Percentiles rank a stretch among this genome's conserved stretches.
Evolutionary conservation across 1,284 basidiomycete species (phyloP).

Genomic region (Microstroma glucosiphilum): DNA sequence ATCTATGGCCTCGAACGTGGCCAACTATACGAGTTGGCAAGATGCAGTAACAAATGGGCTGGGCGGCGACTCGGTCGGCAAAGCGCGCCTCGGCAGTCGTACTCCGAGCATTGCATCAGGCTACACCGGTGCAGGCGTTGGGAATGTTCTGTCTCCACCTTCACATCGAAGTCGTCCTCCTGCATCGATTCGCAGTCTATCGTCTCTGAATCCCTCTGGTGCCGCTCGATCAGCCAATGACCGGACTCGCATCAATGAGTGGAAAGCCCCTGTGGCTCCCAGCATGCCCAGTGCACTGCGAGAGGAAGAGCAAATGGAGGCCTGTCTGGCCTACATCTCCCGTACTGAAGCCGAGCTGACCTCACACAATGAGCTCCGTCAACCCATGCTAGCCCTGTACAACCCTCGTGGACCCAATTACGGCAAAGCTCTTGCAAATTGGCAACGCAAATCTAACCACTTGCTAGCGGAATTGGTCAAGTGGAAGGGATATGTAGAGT

Average conservation of each 20-base stretch:
- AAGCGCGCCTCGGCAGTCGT: background rate
- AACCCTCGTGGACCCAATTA: conserved; percentile 53
- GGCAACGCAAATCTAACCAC: conserved; percentile 84
- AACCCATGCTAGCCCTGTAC: conserved; percentile 75
- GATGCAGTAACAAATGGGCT: conserved; percentile 7
- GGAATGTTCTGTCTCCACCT: background rate
- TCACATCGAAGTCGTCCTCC: background rate
- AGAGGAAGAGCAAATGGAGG: conserved; percentile 68
- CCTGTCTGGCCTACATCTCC: conserved; percentile 23
- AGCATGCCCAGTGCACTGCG: conserved; percentile 75
- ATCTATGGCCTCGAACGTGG: conserved; percentile 13
- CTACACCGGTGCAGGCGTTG: background rate
- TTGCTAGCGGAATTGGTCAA: conserved; percentile 86
- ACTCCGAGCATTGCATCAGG: background rate
- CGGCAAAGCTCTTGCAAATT: conserved; percentile 75
- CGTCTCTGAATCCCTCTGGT: background rate
- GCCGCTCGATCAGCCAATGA: conserved; percentile 54
- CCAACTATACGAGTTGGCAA: conserved; percentile 13
- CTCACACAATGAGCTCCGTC: conserved; percentile 73
- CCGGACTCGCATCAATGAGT: conserved; percentile 78
- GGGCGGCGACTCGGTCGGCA: background rate
- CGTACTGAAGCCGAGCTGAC: conserved; percentile 72
- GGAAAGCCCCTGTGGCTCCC: conserved; percentile 81
- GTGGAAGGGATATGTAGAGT: conserved; percentile 90
- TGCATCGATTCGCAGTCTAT: background rate